Base-by-base conservation (phyloP, 169 alveolate species). In the Cystoisospora suis region DNA sequence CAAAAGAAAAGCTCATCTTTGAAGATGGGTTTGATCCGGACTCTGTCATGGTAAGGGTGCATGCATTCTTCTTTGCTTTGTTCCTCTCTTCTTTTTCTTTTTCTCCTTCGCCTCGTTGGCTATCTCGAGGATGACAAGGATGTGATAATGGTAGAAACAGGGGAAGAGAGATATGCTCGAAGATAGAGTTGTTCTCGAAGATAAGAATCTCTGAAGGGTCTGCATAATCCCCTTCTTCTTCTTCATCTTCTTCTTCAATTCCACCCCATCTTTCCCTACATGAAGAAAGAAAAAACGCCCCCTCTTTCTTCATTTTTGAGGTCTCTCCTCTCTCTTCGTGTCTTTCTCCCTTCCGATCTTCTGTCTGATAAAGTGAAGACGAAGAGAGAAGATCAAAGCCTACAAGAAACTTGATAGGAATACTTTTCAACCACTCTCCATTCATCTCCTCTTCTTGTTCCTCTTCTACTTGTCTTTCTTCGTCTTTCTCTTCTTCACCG, bases 201-300 rank as follows among this genome's bases (percentile, higher is more conserved):
- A 72, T 40, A 20, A 72, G 45, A 36, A 72, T 72, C 23, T 38
- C 83, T 2, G 83, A 72, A 32, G 83, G 83, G 27, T 72, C 65
- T 12, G 12, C 65, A 23, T 23, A 53, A 23, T 53, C 65, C 65
- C 23, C n/a, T n/a, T n/a, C n/a, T n/a, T n/a, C 77, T 5, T 65
- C 77, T n/a, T 6, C 77, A 12, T 65, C 77, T 36, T n/a, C n/a
- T n/a, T n/a, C n/a, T n/a, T n/a, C n/a, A n/a, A n/a, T n/a, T n/a
- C n/a, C n/a, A n/a, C n/a, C 65, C 29, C 65, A 53, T 12, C 65
- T 53, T 53, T 12, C 65, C 29, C 23, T 53, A 12, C 29, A 23
- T 53, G 12, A 23, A 23, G 65, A 23, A 53, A 53, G 23, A 53
- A 53, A 12, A 23, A 23, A 53, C 29, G 29, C 23, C 12, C 29